Evolutionary conservation across 257 asterid species (phyloP).

Genomic region (Schizonepeta tenuifolia): DNA sequence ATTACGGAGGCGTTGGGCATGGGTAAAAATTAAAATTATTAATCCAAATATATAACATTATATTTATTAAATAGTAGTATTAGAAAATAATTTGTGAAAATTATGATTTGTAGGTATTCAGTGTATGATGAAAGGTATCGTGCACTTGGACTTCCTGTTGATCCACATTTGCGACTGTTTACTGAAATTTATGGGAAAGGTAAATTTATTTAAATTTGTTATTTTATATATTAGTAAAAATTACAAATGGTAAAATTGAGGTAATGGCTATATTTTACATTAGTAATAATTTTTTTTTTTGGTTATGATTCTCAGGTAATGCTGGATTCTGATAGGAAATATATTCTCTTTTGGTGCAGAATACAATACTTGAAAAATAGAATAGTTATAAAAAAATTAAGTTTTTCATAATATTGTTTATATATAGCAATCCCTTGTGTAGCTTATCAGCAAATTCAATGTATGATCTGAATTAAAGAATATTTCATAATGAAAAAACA

Average conservation of each 20-base stretch:
- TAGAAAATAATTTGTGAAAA: neutral
- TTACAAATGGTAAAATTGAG: neutral
- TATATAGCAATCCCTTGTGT: no score
- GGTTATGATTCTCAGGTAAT: constrained; percentile 14
- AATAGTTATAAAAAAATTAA: no score
- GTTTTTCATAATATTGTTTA: no score
- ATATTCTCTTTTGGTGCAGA: neutral
- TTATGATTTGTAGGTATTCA: constrained; percentile 26
- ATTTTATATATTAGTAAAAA: neutral
- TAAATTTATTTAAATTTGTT: neutral
- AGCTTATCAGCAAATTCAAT: neutral
- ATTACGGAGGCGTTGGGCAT: neutral
- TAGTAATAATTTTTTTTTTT: no score
- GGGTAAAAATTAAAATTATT: constrained; percentile 29
- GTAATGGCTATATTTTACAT: neutral
- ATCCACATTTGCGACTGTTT: constrained; percentile 41
- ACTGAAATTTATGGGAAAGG: constrained; percentile 25
- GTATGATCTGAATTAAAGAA: neutral
- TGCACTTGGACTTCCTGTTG: constrained; percentile 33
- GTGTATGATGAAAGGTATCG: constrained; percentile 39
- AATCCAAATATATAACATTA: neutral
- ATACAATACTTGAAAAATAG: neutral
- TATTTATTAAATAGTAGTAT: neutral
- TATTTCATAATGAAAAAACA: no score
- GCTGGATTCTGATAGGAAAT: constrained; percentile 14